Conservation (phyloP, 78 protist genomes). For the Kipferlia bialata region DNA sequence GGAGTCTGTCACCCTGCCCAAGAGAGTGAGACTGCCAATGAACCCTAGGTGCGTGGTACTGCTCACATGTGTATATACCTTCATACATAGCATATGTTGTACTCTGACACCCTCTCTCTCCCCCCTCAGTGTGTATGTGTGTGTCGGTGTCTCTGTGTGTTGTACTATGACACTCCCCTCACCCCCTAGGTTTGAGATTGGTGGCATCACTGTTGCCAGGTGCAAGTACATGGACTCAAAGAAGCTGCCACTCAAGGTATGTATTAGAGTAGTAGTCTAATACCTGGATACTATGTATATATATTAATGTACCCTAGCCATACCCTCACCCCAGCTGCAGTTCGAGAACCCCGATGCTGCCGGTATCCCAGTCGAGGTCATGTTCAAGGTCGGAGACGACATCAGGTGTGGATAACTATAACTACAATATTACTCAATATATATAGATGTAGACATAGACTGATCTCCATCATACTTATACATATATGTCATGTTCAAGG, state of each 20-base stretch:
- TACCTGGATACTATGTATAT: background rate
- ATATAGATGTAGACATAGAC: no score
- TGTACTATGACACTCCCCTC: no score
- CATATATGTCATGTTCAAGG: slow-evolving; percentile 62
- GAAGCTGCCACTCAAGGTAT: slow-evolving; percentile 34
- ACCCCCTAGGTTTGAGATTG: slow-evolving; percentile 16
- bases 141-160: no score
- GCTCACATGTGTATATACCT: no score
- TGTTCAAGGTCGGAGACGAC: slow-evolving; percentile 79
- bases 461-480: no score
- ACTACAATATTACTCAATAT: no score
- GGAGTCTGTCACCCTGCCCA: slow-evolving; percentile 15
- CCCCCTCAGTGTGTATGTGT: no score
- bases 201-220: slow-evolving; percentile 21
- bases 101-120: no score
- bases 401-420: no score
- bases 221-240: slow-evolving; percentile 61
- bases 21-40: slow-evolving; percentile 21
- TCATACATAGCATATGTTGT: no score
- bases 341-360: slow-evolving; percentile 21
- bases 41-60: no score
- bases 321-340: background rate
- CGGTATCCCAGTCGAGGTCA: slow-evolving; percentile 18
- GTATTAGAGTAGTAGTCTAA: no score
- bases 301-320: background rate